Base-by-base conservation (phyloP, 768 basidiomycete genomes). In the Tricholoma furcatifolium region DNA sequence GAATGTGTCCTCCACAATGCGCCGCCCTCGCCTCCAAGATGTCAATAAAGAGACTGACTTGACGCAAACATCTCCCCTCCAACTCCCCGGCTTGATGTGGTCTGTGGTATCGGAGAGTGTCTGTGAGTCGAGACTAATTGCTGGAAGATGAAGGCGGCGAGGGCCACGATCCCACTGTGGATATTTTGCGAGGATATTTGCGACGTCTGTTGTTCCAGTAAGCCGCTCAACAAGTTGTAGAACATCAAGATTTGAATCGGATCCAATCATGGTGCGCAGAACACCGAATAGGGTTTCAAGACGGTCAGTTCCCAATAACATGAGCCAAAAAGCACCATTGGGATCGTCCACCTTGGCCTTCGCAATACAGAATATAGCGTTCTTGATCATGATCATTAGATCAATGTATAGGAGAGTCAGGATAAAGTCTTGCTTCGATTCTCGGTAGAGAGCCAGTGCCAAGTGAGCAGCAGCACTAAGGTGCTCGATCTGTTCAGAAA, bases 131-230 rank as follows among this genome's bases (percentile, higher is more conserved):
- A 60, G 55, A 14, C 62, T 55, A 2, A 70, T 49, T 0, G 62
- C 53, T n/a, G 68, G 68, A 1, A 74, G 56, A 45, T 66, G 62
- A 1, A 76, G 62, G 0, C 70, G 64, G 7, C 67, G 65, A 18
- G 72, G 69, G 4, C 59, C 39, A 4, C 62, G 57, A 48, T 74
- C 74, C 73, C 74, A 76, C 2, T 74, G 56, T 1, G 73, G 73
- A 54, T 70, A 60, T 38, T 63, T 52, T 0, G 65, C 67, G 3
- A 74, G 65, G 20, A 76, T 75, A n/a, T 57, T 67, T 0, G 64
- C 51, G 3, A 70, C 65, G 38, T 74, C 66, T 0, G 64, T 67
- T 0, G 70, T 65, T 9, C 67, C 67, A 20, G 67, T 56, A 3
- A 70, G 49, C 2, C 70, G 62, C 6, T 12, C 39, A 2, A 48